Percentiles rank a stretch among this genome's conserved stretches.
These are phyloP conservation scores for Senna tora DNA, from an alignment of 306 rosid genomes.

Conservation along the genomic window DNA sequence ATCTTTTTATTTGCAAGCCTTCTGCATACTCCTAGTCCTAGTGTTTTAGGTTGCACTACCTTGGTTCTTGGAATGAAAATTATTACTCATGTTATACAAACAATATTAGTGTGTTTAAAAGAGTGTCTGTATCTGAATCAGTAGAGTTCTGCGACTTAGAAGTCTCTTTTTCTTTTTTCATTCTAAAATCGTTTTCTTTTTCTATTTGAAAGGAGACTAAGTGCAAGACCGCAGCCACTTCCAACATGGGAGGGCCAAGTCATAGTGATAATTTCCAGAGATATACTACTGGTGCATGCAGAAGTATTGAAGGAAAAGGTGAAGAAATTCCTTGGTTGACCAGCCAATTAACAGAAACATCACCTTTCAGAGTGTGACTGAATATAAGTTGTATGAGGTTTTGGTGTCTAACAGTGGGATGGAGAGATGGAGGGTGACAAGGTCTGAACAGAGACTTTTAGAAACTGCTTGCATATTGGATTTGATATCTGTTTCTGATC, in stretches of 20 bases:
- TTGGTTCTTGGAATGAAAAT: not conserved
- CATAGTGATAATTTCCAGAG: too few relatives aligned
- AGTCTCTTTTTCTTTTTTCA: not conserved
- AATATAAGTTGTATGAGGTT: not conserved
- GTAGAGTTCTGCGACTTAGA: not conserved
- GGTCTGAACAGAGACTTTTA: not conserved
- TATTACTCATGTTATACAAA: not conserved
- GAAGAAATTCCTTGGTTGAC: not conserved
- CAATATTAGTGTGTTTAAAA: not conserved
- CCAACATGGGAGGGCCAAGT: not conserved
- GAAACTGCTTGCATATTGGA: not conserved
- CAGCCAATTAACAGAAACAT: not conserved
- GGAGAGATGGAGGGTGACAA: slow-evolving; percentile 2
- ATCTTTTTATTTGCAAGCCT: too few relatives aligned
- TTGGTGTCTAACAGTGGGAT: slow-evolving; percentile 1
- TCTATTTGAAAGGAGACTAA: slow-evolving; percentile 17
- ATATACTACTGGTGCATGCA: not conserved
- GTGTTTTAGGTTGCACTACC: not conserved
- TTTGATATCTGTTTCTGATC: too few relatives aligned
- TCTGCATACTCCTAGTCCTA: too few relatives aligned
- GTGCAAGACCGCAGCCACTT: not conserved
- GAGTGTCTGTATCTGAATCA: not conserved
- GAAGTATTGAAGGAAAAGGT: not conserved
- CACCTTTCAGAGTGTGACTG: slow-evolving; percentile 1
- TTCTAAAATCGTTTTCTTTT: not conserved